A percentile compares a stretch with the other conserved stretches of the same genome.
These are phyloP conservation scores for Leccinellum albellum DNA, from an alignment of 768 basidiomycete genomes.

Conservation along the genomic window DNA sequence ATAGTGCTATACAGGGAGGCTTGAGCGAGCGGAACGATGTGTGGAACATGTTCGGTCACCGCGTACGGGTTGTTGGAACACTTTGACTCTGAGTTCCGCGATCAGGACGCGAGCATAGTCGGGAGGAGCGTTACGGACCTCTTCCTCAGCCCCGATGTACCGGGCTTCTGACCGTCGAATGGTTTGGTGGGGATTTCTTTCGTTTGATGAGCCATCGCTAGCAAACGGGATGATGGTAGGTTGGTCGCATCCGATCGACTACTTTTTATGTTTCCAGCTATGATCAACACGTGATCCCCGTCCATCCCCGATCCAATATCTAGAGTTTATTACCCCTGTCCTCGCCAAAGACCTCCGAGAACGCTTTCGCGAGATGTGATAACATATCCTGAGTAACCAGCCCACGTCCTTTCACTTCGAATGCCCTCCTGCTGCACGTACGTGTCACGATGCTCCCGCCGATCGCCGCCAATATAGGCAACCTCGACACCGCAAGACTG, in stretches of 20 bases:
- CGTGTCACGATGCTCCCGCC: slow-evolving; percentile 89
- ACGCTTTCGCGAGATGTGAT: slow-evolving; percentile 60
- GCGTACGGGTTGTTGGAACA: slow-evolving; percentile 92
- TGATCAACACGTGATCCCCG: slow-evolving; percentile 21
- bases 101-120: slow-evolving; percentile 15
- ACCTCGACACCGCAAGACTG: slow-evolving; percentile 51
- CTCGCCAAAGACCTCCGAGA: slow-evolving; percentile 57
- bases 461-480: slow-evolving; percentile 82
- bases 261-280: slow-evolving; percentile 14
- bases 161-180: slow-evolving; percentile 93
- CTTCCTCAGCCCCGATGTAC: slow-evolving; percentile 96
- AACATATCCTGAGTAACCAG: slow-evolving; percentile 82
- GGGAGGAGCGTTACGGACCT: slow-evolving; percentile 44
- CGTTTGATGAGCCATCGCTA: slow-evolving; percentile 43
- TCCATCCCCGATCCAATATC: background rate
- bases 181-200: slow-evolving; percentile 79
- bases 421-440: slow-evolving; percentile 74
- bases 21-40: slow-evolving; percentile 16
- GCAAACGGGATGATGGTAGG: background rate
- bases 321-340: slow-evolving; percentile 34
- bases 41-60: slow-evolving; percentile 18
- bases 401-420: slow-evolving; percentile 68
- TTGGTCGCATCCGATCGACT: too few species aligned
- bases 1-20: slow-evolving; percentile 66
- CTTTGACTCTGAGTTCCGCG: slow-evolving; percentile 76